Evolutionary conservation across 768 basidiomycete species (phyloP).

Genomic region (Strobilomyces dryophilus): DNA sequence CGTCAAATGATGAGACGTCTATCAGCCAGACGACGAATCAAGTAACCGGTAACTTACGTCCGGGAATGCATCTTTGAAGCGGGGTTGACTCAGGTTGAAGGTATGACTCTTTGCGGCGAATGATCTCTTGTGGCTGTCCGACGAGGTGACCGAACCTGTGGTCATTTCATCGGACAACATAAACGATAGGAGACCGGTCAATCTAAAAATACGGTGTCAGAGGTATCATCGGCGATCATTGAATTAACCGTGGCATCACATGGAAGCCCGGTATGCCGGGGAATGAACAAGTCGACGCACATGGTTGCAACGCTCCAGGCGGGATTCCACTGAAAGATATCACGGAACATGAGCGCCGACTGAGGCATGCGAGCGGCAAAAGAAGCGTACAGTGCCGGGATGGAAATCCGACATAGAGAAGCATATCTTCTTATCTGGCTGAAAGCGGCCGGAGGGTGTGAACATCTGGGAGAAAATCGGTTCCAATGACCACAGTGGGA

Average conservation of each 20-base stretch:
- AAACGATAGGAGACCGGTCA: slow-evolving; percentile 91
- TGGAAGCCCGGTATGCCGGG: not conserved
- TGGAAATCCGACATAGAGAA: slow-evolving; percentile 98
- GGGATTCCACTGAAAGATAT: slow-evolving; percentile 73
- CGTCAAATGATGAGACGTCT: slow-evolving; percentile 10
- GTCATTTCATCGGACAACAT: slow-evolving; percentile 98
- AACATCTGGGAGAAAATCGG: slow-evolving; percentile 59
- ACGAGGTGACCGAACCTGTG: slow-evolving; percentile 83
- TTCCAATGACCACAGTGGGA: slow-evolving; percentile 6
- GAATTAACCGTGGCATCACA: slow-evolving; percentile 12
- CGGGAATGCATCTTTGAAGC: slow-evolving; percentile 86
- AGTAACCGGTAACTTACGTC: slow-evolving; percentile 55
- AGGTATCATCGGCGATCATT: slow-evolving; percentile 8
- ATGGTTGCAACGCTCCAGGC: slow-evolving; percentile 95
- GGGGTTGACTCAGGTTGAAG: slow-evolving; percentile 77
- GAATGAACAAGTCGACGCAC: slow-evolving; percentile 41
- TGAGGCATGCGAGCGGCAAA: not conserved
- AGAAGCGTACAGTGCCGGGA: slow-evolving; percentile 71
- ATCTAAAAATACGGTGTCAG: slow-evolving; percentile 40
- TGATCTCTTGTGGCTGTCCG: slow-evolving; percentile 69
- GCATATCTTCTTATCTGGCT: slow-evolving; percentile 93
- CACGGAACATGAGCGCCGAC: slow-evolving; percentile 1
- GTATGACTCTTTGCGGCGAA: slow-evolving; percentile 79
- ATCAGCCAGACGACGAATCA: slow-evolving; percentile 24
- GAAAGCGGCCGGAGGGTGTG: slow-evolving; percentile 87